Evolutionary conservation across 2,329 filamentous ascomycete genomes (phyloP), one percentile per base, ranked within the genome.

Genomic region (Epichloe gansuensis): DNA sequence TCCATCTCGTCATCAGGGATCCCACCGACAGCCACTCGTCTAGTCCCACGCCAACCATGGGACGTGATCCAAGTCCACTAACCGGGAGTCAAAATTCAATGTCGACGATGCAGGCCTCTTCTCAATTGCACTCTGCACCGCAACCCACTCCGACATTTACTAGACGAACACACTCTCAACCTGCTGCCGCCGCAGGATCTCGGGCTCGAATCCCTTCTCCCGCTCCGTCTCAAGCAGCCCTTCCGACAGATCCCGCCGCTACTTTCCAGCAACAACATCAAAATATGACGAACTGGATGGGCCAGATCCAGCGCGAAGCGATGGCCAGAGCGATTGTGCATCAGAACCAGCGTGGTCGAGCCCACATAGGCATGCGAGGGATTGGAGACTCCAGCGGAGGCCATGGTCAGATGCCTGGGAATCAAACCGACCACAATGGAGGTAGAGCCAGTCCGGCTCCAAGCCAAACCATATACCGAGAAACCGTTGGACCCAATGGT

Each of bases 1-100:
- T 80, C 17, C 76, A 80, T 57, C 67, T 80, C 11, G 76, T 78
- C 23, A 64, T 80, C 44, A 67, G 74, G 56, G 74, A 72, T 46
- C 46, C 59, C 8, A 52, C 57, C 36, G 67, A 70, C 25, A 54
- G 58, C 36, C 62, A 61, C 21, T 53, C 64, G 17, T 50, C 63
- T 9, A 62, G 59, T 17, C 60, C 62, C 12, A 47, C 47, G 42
- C 52, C 59, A 17, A 48, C 55, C 51, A 54, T 54, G 42, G 59
- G 53, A 52, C 61, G 54, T 55, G 63, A 57, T 54, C 62, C 56
- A 38, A 68, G 59, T 56, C 65, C 57, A 41, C 56, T 58, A 25
- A 50, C 31, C 6, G 47, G 36, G 15, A 51, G 17, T 34, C 46
- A 50, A 25, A 15, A 31, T 17, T 48, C 50, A 49, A 23, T 27